These are phyloP conservation scores for Leccinum truebloodii DNA, from an alignment of 768 basidiomycete species.

Conservation along the genomic window DNA sequence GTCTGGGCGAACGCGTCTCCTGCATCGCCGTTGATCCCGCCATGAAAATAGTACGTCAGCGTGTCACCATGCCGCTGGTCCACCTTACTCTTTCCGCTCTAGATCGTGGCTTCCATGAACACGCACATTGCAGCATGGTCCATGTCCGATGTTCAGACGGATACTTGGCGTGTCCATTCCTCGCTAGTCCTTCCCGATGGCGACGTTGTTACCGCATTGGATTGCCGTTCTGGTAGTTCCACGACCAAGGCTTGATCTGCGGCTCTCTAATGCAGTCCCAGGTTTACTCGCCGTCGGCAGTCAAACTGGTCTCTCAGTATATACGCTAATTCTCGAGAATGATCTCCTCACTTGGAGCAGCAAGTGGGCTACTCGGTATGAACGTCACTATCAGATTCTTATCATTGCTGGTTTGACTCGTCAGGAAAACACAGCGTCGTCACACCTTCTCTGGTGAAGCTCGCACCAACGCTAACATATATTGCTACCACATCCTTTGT, in stretches of 20 bases:
- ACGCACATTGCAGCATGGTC: slow-evolving; percentile 76
- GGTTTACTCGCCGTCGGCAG: slow-evolving; percentile 77
- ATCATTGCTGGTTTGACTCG: slow-evolving; percentile 14
- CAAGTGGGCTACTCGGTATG: slow-evolving; percentile 73
- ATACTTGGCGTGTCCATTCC: slow-evolving; percentile 80
- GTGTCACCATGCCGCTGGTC: slow-evolving; percentile 1
- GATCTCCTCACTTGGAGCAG: slow-evolving; percentile 81
- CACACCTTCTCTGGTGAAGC: slow-evolving; percentile 53
- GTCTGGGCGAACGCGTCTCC: slow-evolving; percentile 48
- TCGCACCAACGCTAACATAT: slow-evolving; percentile 77
- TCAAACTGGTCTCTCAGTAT: slow-evolving; percentile 60
- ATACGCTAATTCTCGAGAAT: slow-evolving; percentile 76
- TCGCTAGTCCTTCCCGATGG: slow-evolving; percentile 65
- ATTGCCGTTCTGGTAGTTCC: slow-evolving; percentile 69
- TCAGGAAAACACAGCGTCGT: slow-evolving; percentile 40
- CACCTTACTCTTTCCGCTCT: slow-evolving; percentile 12
- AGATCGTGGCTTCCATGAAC: slow-evolving; percentile 77
- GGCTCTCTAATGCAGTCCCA: slow-evolving; percentile 38
- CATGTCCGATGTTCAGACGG: slow-evolving; percentile 62
- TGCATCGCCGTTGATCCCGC: slow-evolving; percentile 72
- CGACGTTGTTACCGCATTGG: slow-evolving; percentile 58
- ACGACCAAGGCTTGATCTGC: background rate
- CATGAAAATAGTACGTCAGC: slow-evolving; percentile 72
- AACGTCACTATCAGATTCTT: slow-evolving; percentile 3
- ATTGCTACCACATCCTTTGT: slow-evolving; percentile 68